A percentile compares a stretch with the other conserved stretches of the same genome.
These are phyloP conservation scores for Hibiscus syriacus DNA, from an alignment of 345 rosid species.

Conservation along the genomic window DNA sequence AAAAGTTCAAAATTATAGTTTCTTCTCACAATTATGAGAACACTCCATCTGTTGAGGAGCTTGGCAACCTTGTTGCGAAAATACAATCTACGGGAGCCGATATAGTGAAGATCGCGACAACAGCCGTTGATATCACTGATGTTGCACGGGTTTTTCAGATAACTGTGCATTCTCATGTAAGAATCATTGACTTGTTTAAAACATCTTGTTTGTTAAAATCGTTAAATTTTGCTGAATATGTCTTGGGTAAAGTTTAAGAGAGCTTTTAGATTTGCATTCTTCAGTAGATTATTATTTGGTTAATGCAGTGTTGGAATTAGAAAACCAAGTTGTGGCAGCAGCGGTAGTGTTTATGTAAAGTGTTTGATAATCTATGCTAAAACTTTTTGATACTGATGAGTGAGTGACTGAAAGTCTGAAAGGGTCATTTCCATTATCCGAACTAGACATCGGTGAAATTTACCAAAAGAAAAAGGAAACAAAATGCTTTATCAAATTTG, in stretches of 20 bases:
- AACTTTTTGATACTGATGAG: not conserved
- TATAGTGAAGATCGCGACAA: conserved; percentile 87
- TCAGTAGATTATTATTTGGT: not conserved
- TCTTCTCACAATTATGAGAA: conserved; percentile 81
- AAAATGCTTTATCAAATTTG: not conserved
- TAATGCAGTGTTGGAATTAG: not conserved
- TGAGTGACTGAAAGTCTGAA: not conserved
- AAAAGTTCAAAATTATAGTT: conserved; percentile 61
- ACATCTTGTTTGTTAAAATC: not conserved
- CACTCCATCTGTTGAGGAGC: conserved; percentile 81
- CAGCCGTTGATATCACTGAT: conserved; percentile 79
- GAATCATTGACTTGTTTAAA: conserved; percentile 14
- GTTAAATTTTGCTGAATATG: not conserved
- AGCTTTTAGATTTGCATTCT: not conserved
- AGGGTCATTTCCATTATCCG: not conserved
- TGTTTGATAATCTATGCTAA: not conserved
- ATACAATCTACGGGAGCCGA: conserved; percentile 80
- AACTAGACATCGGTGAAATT: not conserved
- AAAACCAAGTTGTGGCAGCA: not conserved
- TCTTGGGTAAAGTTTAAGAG: not conserved
- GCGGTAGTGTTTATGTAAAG: not conserved
- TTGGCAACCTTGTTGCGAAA: conserved; percentile 60
- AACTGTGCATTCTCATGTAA: conserved; percentile 77
- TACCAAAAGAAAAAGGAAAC: not conserved
- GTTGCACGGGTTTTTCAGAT: conserved; percentile 82